Percentiles rank a stretch among this genome's conserved stretches.
These are phyloP conservation scores for Mallotus japonicus DNA, from an alignment of 441 rosid species.

Conservation along the genomic window DNA sequence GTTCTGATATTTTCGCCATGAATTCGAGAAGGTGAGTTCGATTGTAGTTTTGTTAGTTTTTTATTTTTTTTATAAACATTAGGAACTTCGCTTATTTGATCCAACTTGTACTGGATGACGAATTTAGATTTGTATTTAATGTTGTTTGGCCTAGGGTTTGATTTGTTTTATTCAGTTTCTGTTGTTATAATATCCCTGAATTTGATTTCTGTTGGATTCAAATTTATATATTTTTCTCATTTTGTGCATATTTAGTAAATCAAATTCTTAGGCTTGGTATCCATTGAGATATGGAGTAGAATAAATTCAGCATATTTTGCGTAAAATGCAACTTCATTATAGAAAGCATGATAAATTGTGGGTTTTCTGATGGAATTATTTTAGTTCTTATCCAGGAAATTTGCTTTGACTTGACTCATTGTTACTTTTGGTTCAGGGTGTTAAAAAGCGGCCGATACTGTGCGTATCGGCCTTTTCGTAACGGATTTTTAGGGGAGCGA, in stretches of 20 bases:
- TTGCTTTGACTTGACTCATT: background rate
- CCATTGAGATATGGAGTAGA: no score
- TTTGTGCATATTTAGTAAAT: no score
- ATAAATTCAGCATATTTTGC: no score
- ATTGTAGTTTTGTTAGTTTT: slow-evolving; percentile 5
- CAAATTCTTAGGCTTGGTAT: no score
- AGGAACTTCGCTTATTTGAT: background rate
- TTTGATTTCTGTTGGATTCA: background rate
- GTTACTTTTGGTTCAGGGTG: background rate
- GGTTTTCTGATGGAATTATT: no score
- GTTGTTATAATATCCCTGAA: background rate
- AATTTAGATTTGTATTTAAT: slow-evolving; percentile 3
- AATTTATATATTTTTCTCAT: background rate
- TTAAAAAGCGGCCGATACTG: no score
- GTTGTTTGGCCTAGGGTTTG: background rate
- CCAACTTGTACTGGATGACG: background rate
- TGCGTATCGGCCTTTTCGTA: no score
- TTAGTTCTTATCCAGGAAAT: background rate
- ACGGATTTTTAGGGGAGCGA: no score
- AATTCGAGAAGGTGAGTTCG: slow-evolving; percentile 56
- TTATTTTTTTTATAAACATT: background rate
- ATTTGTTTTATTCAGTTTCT: background rate
- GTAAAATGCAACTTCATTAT: no score
- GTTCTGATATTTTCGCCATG: slow-evolving; percentile 12
- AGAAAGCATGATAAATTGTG: no score